These are phyloP conservation scores for Serendipita sp. DNA, from an alignment of 768 basidiomycete species.

Conservation along the genomic window DNA sequence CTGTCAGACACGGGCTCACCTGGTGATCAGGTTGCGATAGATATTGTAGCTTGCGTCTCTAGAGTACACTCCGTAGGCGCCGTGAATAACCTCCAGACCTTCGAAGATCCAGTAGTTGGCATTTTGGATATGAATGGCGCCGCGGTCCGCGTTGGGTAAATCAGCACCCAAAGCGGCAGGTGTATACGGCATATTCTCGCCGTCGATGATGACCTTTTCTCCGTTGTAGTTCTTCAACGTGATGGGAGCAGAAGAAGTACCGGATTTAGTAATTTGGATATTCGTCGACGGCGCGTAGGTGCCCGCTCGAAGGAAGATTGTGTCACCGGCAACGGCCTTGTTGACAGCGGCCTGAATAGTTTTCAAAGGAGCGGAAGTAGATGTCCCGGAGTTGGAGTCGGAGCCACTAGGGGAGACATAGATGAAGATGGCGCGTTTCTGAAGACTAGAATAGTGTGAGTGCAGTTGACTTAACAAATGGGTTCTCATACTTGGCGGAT, in stretches of 20 bases:
- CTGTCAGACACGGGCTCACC: not conserved
- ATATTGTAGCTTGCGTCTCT: slow-evolving; percentile 8
- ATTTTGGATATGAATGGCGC: slow-evolving; percentile 7
- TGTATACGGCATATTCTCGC: slow-evolving; percentile 5
- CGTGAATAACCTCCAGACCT: slow-evolving; percentile 9
- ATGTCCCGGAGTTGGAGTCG: slow-evolving; percentile 9
- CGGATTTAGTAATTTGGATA: slow-evolving; percentile 7
- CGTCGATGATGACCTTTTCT: slow-evolving; percentile 9
- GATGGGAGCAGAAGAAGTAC: slow-evolving; percentile 6
- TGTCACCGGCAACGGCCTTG: slow-evolving; percentile 4
- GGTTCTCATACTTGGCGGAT: too few species aligned
- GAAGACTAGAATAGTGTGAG: not conserved
- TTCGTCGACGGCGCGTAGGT: slow-evolving; percentile 7
- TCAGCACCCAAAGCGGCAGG: slow-evolving; percentile 5
- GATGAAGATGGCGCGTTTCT: slow-evolving; percentile 1
- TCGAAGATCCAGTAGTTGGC: slow-evolving; percentile 8
- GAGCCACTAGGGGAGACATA: slow-evolving; percentile 6
- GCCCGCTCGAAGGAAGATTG: slow-evolving; percentile 9
- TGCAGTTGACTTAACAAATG: too few species aligned
- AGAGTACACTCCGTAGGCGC: slow-evolving; percentile 7
- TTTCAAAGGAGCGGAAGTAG: slow-evolving; percentile 1
- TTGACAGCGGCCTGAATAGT: slow-evolving; percentile 8
- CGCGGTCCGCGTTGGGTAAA: slow-evolving; percentile 4
- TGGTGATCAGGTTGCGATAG: slow-evolving; percentile 9
- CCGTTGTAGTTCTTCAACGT: slow-evolving; percentile 8